phyloP scores from a whole-genome alignment of 306 rosid genomes.

The Alnus glutinosa region DNA sequence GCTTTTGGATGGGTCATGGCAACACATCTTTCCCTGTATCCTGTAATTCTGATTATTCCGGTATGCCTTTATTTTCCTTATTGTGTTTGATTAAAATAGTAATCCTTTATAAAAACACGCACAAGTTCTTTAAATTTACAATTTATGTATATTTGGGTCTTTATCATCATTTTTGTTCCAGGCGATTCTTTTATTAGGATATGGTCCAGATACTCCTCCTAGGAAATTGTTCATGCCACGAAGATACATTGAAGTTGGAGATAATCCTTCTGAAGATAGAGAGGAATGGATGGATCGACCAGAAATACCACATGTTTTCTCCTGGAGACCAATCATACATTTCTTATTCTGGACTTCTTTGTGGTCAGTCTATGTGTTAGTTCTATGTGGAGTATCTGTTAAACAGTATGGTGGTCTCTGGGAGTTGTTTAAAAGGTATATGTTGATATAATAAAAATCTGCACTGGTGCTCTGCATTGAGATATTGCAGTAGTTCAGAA shows the following conservation, averaged over 20 bases:
- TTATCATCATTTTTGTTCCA: conserved; percentile 35
- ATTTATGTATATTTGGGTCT: neutral
- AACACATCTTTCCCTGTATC: conserved; percentile 87
- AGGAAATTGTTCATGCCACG: conserved; percentile 55
- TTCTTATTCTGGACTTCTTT: conserved; percentile 61
- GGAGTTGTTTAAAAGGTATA: conserved; percentile 89
- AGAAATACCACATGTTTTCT: conserved; percentile 40
- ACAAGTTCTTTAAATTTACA: neutral
- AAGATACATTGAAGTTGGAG: conserved; percentile 41
- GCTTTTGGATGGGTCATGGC: conserved; percentile 99
- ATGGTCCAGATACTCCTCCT: conserved; percentile 90
- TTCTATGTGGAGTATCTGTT: conserved; percentile 65
- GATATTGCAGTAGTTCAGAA: neutral
- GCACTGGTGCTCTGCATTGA: conserved; percentile 3
- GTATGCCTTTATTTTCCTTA: conserved; percentile 46
- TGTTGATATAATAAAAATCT: conserved; percentile 3
- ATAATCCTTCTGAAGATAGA: conserved; percentile 41
- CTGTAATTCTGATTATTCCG: conserved; percentile 74
- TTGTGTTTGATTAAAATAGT: neutral
- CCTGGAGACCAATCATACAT: conserved; percentile 57
- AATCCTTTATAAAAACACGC: neutral
- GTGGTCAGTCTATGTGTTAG: conserved; percentile 75
- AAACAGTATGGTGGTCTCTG: conserved; percentile 72
- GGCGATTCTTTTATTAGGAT: conserved; percentile 76
- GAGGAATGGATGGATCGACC: conserved; percentile 40